A percentile compares a stretch with the other conserved stretches of the same genome.
Conservation (phyloP, 2,329 filamentous ascomycete species). For the Tolypocladium amazonense region DNA sequence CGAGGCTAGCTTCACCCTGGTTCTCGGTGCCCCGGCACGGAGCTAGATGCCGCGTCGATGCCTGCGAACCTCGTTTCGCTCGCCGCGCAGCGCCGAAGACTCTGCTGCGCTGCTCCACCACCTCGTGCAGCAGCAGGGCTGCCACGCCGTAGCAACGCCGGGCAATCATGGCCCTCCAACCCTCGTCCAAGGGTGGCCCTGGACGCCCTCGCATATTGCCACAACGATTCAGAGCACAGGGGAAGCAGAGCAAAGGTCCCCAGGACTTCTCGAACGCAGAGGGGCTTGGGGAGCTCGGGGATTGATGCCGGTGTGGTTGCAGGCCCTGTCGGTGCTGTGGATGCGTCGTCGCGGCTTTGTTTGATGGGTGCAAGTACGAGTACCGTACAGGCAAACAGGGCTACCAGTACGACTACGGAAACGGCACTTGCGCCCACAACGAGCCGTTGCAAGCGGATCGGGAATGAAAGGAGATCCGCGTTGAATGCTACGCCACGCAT, state of each 20-base stretch:
- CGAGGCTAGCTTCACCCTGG: neutral
- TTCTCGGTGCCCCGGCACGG: neutral
- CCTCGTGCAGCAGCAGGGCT: neutral
- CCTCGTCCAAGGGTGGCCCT: neutral
- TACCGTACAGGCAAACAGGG: neutral
- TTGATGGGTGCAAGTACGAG: neutral
- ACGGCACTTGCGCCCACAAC: neutral
- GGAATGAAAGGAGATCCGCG: neutral
- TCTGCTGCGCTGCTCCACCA: neutral
- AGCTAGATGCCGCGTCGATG: neutral
- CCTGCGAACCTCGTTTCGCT: neutral
- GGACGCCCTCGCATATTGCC: neutral
- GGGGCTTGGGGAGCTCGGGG: neutral
- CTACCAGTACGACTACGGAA: neutral
- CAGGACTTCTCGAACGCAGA: neutral
- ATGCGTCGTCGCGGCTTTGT: neutral
- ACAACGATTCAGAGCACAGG: neutral
- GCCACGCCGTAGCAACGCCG: neutral
- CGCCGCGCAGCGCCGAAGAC: neutral
- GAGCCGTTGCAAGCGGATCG: neutral
- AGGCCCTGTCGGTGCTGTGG: neutral
- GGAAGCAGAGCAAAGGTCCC: neutral
- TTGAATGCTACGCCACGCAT: neutral
- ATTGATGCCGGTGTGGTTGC: neutral
- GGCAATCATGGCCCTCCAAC: neutral